Base-by-base conservation (phyloP, 2,329 filamentous ascomycete genomes). In the Gremmenia infestans region DNA sequence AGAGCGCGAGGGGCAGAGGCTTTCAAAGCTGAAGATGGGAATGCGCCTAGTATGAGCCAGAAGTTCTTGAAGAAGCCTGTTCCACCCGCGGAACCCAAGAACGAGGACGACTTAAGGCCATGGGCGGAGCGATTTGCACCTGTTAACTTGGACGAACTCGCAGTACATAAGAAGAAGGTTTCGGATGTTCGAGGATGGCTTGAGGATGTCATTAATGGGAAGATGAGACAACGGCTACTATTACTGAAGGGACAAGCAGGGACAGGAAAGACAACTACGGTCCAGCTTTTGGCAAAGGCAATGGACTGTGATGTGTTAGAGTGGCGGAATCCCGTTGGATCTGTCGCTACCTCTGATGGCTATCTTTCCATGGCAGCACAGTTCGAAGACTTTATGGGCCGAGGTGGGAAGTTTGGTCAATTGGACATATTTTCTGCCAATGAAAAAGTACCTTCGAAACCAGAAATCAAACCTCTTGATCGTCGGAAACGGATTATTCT, bases 131-230 rank as follows among this genome's bases (percentile, higher is more conserved):
- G 86, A 63, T 97, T 91, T 71, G 86, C 82, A 2, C 93, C 93
- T 0, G 67, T 71, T 2, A 87, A 81, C 63, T 71, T 97, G 12
- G 85, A 91, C 15, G 93, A 97, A 73, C 76, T 99, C 47, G 93
- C 88, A 0, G 93, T 99, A 17, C 92, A 99, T 72, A 97, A 95
- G 76, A 94, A 83, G 65, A 99, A 99, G 71, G 89, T 97, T 5
- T 74, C 83, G 2, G 92, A 97, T 72, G 92, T 97, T 47, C 82
- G 85, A 56, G 79, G 75, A 56, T 97, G 94, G 92, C 75, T 99
- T 36, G 83, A 88, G 45, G 82, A 86, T 67, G 89, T 91, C 17
- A 81, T 91, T 59, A 71, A 73, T 25, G 88, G 89, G 15, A 76
- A 77, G 39, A 73, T 81, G 71, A 77, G 81, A 57, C 85, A 96